Evolutionary conservation across 148 eudicot species (phyloP), one percentile per base, ranked within the genome.

Genomic region (Chenopodium suecicum): DNA sequence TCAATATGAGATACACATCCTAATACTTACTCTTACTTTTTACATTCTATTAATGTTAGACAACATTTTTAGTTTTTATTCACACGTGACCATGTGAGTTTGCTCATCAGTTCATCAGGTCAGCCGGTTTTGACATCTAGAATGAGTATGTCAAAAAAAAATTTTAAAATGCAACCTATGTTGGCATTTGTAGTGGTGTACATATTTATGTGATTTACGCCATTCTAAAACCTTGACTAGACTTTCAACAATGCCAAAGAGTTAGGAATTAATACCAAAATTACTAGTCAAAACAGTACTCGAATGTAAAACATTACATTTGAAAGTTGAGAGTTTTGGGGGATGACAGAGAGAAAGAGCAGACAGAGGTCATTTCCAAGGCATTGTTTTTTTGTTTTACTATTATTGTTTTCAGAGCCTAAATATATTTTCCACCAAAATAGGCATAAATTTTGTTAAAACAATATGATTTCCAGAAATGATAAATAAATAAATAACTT

Each of bases 291-390:
- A 69, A 31, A 16, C 19, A 54, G 60, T 54, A 41, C 44, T 41
- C 44, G 44, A 41, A 41, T 41, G 44, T 41, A 65, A 37, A 67
- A 67, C 71, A 67, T 31, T 20, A 29, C 13, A 67, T 29, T 70
- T 70, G 50, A 70, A 58, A 58, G 22, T 12, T 48, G 54, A 70
- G 74, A 4, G 16, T 27, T 70, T 75, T 75, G 2, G 34, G 41
- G 4, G 65, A 62, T 22, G 23, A 58, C 47, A 32, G 1, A 41
- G 67, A 17, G n/a, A 63, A 76, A 62, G 14, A 13, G 27, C 64
- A 78, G 74, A 78, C 81, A 78, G 48, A 68, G 48, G 10, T 31
- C 73, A 78, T 78, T 78, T 78, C 81, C 81, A 78, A 68, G 73
- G 81, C 81, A 78, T 78, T 67, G 81, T 78, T 67, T 27, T 78